Evolutionary conservation across 805 yeast genomes (phyloP), one percentile per base, ranked within the genome.

Genomic region (Pichia sporocuriosa): DNA sequence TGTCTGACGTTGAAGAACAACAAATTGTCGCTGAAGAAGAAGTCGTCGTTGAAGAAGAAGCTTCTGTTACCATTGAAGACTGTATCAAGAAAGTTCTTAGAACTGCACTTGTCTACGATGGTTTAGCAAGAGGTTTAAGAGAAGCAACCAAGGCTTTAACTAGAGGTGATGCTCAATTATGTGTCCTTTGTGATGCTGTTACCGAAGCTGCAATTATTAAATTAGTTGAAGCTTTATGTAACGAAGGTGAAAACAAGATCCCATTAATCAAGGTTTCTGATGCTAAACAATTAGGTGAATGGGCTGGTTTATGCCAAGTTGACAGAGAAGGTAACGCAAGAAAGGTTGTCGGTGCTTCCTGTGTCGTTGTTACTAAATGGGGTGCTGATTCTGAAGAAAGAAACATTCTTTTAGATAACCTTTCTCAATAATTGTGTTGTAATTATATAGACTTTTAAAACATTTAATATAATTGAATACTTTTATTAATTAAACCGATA

Each of bases 301-400:
- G 98, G 98, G 97, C 97, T 67, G 98, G 98, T 84, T 80, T 93
- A 62, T 93, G 96, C 79, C 87, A 88, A 77, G 82, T 90, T 66
- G 97, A 93, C 94, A 87, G 96, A 77, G 97, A 93, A 66, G 99
- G 98, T 77, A 88, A 90, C 80, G 96, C 97, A 76, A 88, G 97
- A 81, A 93, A 93, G 87, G 97, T 93, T 65, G 98, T 93, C 70
- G 98, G 98, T 77, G 95, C 96, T 74, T 89, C 97, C 63, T 90
- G 95, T 75, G 97, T 90, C 68, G 98, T 93, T 64, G 86, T 93
- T 81, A 89, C 85, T 82, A 83, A 88, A 95, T 93, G 97, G 97
- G 99, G 99, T 87, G 95, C 87, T 68, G 96, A 88, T 75, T 84
- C 97, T 63, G 90, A 81, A 67, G 98, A 90, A 78, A 87, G 97